Evolutionary conservation across 495 filamentous ascomycete genomes (phyloP).

Genomic region (Venustampulla echinocandica): DNA sequence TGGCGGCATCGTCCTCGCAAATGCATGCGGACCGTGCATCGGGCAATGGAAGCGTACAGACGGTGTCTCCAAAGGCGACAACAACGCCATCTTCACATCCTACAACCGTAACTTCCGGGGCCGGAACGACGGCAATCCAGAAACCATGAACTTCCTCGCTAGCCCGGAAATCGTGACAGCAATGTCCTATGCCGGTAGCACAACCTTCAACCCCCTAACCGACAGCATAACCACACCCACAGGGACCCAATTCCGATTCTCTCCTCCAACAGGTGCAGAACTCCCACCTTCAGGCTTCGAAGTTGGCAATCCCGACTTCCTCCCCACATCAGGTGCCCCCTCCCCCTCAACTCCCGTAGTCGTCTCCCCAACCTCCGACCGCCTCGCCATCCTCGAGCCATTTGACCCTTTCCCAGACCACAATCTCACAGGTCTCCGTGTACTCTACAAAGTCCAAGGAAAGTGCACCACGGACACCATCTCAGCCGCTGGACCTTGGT

Average conservation of each 20-base stretch:
- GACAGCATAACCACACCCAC: conserved; percentile 75
- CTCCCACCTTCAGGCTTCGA: conserved; percentile 75
- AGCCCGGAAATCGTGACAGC: conserved; percentile 95
- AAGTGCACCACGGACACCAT: conserved; percentile 99
- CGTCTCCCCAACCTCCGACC: conserved; percentile 76
- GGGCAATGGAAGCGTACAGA: conserved; percentile 96
- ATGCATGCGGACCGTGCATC: conserved; percentile 75
- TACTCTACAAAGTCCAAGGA: conserved; percentile 90
- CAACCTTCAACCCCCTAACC: conserved; percentile 93
- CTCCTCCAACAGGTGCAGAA: conserved; percentile 66
- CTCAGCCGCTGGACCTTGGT: conserved; percentile 92
- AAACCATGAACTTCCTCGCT: conserved; percentile 97
- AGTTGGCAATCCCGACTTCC: conserved; percentile 63
- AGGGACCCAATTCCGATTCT: conserved; percentile 77
- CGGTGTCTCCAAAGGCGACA: conserved; percentile 66
- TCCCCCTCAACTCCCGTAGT: conserved; percentile 55
- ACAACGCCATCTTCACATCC: conserved; percentile 92
- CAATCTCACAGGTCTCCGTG: conserved; percentile 64
- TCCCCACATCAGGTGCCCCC: conserved; percentile 61
- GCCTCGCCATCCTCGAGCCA: conserved; percentile 84
- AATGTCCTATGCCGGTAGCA: conserved; percentile 84
- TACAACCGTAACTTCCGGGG: conserved; percentile 99
- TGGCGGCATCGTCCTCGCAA: conserved; percentile 83
- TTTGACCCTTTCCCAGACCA: conserved; percentile 73
- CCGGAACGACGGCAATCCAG: conserved; percentile 90